Evolutionary conservation across 352 stramenopile species (phyloP).

Genomic region (Globisporangium perplexum): DNA sequence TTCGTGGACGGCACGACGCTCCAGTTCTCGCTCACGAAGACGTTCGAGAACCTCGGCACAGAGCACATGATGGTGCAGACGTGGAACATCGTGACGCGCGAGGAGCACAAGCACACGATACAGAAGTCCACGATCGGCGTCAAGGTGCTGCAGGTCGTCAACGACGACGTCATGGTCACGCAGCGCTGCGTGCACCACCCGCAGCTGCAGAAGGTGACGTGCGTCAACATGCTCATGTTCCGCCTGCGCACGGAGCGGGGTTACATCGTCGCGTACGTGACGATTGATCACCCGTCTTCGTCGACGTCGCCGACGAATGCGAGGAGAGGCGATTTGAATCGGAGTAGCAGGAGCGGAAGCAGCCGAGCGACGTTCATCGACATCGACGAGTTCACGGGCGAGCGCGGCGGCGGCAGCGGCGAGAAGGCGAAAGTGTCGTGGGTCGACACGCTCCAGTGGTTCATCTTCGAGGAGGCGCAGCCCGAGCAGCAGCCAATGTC

Average conservation of each 20-base stretch:
- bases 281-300: slow-evolving; percentile 29
- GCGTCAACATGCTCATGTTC: slow-evolving; percentile 54
- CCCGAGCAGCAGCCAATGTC: not conserved
- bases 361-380: slow-evolving; percentile 9
- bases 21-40: slow-evolving; percentile 38
- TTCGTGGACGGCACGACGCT: slow-evolving; percentile 42
- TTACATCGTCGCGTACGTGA: slow-evolving; percentile 41
- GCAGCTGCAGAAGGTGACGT: slow-evolving; percentile 39
- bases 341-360: not conserved
- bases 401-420: slow-evolving; percentile 1
- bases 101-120: slow-evolving; percentile 45
- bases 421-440: slow-evolving; percentile 29
- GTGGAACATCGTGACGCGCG: slow-evolving; percentile 46
- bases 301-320: slow-evolving; percentile 11
- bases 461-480: slow-evolving; percentile 16
- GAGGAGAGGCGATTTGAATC: not conserved
- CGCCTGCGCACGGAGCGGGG: slow-evolving; percentile 26
- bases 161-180: slow-evolving; percentile 36
- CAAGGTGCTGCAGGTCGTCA: slow-evolving; percentile 42
- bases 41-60: slow-evolving; percentile 18
- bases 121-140: slow-evolving; percentile 43
- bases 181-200: slow-evolving; percentile 44
- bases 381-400: slow-evolving; percentile 29
- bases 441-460: slow-evolving; percentile 46
- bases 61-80: slow-evolving; percentile 39